These are phyloP conservation scores for Aspergillus felis DNA, from an alignment of 2,329 filamentous ascomycete genomes.

Conservation along the genomic window DNA sequence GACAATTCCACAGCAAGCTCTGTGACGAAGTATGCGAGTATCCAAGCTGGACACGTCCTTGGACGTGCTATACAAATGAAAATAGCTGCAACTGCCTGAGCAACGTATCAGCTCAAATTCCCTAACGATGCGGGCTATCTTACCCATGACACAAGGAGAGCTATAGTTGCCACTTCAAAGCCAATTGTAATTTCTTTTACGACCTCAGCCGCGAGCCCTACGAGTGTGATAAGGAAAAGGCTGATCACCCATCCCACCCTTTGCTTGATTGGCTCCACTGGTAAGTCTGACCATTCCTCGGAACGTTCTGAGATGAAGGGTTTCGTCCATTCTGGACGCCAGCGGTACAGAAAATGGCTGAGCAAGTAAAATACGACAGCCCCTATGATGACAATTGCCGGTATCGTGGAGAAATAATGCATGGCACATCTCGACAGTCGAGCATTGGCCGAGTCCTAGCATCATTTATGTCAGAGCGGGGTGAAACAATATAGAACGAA, in stretches of 20 bases:
- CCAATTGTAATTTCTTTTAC: slow-evolving; percentile 22
- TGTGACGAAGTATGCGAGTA: slow-evolving; percentile 34
- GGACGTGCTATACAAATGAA: slow-evolving; percentile 39
- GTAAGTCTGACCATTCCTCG: slow-evolving; percentile 25
- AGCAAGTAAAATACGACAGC: slow-evolving; percentile 28
- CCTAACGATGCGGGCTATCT: slow-evolving; percentile 18
- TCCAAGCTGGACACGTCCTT: slow-evolving; percentile 37
- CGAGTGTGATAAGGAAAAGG: slow-evolving; percentile 37
- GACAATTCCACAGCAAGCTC: slow-evolving; percentile 34
- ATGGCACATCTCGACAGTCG: slow-evolving; percentile 33
- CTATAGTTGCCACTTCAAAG: slow-evolving; percentile 13
- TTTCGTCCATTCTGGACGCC: slow-evolving; percentile 48
- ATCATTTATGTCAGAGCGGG: slow-evolving; percentile 9
- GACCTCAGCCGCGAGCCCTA: slow-evolving; percentile 34
- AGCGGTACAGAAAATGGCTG: slow-evolving; percentile 17
- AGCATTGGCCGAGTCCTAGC: slow-evolving; percentile 36
- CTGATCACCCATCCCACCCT: slow-evolving; percentile 31
- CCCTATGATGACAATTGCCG: slow-evolving; percentile 22
- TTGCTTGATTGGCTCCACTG: slow-evolving; percentile 27
- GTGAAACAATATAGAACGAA: background rate
- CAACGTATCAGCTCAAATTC: slow-evolving; percentile 14
- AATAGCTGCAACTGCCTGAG: slow-evolving; percentile 31
- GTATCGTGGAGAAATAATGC: slow-evolving; percentile 30
- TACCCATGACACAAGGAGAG: slow-evolving; percentile 37
- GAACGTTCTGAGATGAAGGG: slow-evolving; percentile 49